phyloP scores from a whole-genome alignment of 768 basidiomycete genomes.

The Russula dissimulans region DNA sequence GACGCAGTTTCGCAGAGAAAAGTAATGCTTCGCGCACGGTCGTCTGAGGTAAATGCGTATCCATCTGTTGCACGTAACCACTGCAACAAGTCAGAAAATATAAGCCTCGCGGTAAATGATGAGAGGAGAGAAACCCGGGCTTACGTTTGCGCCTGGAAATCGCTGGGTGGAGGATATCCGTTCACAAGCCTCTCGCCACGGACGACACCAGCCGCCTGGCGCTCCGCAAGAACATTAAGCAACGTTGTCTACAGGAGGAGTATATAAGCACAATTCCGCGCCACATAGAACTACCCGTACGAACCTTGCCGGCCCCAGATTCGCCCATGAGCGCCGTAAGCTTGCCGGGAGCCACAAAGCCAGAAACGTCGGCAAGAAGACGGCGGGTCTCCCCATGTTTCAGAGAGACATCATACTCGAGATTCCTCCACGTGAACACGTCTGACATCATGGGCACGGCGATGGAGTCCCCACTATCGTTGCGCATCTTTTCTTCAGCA shows the following conservation, averaged over 20 bases:
- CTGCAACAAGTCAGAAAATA: slow-evolving; percentile 26
- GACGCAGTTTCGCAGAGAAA: slow-evolving; percentile 74
- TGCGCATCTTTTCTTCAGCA: not conserved
- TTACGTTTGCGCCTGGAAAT: slow-evolving; percentile 52
- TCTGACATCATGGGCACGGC: slow-evolving; percentile 31
- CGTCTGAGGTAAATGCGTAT: slow-evolving; percentile 63
- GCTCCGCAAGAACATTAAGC: slow-evolving; percentile 39
- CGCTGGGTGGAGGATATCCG: slow-evolving; percentile 33
- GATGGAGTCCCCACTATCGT: slow-evolving; percentile 7
- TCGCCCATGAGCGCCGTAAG: slow-evolving; percentile 72
- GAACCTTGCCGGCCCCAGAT: slow-evolving; percentile 40
- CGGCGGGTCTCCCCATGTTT: slow-evolving; percentile 34
- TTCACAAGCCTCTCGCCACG: slow-evolving; percentile 38
- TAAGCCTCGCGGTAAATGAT: slow-evolving; percentile 6
- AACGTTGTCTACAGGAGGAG: slow-evolving; percentile 34
- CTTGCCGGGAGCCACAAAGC: slow-evolving; percentile 74
- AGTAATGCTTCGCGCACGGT: slow-evolving; percentile 77
- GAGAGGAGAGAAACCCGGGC: slow-evolving; percentile 24
- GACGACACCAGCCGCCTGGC: slow-evolving; percentile 31
- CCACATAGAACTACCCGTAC: not conserved
- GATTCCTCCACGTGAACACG: slow-evolving; percentile 72
- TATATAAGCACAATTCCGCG: not conserved
- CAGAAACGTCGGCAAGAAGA: slow-evolving; percentile 65
- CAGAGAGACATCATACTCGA: slow-evolving; percentile 58
- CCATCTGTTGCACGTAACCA: slow-evolving; percentile 83